Evolutionary conservation across 768 basidiomycete genomes (phyloP), one percentile per base, ranked within the genome.

Genomic region (Hygrophoropsis aurantiaca): DNA sequence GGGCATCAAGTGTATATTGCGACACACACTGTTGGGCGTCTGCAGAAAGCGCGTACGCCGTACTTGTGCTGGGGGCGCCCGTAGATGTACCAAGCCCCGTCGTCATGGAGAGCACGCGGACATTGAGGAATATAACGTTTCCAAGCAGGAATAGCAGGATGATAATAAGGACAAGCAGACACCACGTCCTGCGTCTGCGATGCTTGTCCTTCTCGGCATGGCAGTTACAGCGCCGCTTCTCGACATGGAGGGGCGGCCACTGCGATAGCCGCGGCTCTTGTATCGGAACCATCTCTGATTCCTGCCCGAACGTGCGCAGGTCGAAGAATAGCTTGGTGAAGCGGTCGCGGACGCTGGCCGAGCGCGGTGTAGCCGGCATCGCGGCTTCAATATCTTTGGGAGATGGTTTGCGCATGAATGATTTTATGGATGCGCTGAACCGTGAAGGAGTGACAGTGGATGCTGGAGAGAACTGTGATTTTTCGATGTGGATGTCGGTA

Each of bases 381-480:
- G 50, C 55, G 1, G 61, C 55, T 43, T 65, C 64, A 8, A 64
- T 42, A n/a, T 69, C 69, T 24, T 50, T 53, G 15, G 57, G 26
- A 8, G 47, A 62, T 19, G 41, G 44, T 15, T 40, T 47, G 21
- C 51, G 39, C 16, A 44, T 54, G 50, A 64, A 58, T 48, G 64
- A 59, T 36, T 32, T 62, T 11, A 53, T 46, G 4, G 58, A 61
- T 6, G 59, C 59, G 16, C 53, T 58, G 23, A 58, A 62, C 11
- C 60, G 58, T n/a, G 61, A 62, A 6, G 58, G 47, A 3, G 54
- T 46, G 40, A 65, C 59, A 11, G 70, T 68, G 9, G 74, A 72
- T n/a, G 70, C 69, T 30, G 75, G 71, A 16, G 75, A 76, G 58
- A 76, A 74, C 39, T 61, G 73, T 36, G 74, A 75, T 3, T 49